These are phyloP conservation scores for Paramecium sonneborni DNA, from an alignment of 73 alveolate species.

Conservation along the genomic window DNA sequence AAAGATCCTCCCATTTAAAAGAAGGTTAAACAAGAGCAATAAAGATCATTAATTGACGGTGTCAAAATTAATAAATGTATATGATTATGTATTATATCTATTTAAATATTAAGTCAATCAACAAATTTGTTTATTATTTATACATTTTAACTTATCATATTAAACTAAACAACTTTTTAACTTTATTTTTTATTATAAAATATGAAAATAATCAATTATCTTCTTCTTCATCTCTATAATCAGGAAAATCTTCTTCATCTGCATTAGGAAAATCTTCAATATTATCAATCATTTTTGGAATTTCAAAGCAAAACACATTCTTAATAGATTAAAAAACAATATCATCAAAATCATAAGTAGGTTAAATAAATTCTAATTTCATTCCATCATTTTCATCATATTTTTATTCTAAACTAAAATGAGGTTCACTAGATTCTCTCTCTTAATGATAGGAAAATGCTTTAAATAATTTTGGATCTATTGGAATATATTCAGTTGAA, in stretches of 20 bases:
- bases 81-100: background rate
- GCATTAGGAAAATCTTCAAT: constrained; percentile 25
- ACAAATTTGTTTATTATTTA: background rate
- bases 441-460: background rate
- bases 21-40: background rate
- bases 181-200: too few relatives aligned
- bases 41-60: background rate
- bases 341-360: background rate
- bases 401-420: background rate
- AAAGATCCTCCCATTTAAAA: constrained; percentile 7
- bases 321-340: background rate
- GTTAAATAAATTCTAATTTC: background rate
- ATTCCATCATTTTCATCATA: background rate
- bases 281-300: background rate
- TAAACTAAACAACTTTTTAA: too few relatives aligned
- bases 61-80: background rate
- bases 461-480: background rate
- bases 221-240: background rate
- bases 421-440: background rate
- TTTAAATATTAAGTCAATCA: constrained; percentile 2
- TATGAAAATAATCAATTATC: background rate
- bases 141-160: too few relatives aligned
- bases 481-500: background rate
- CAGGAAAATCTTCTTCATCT: constrained; percentile 48
- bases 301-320: background rate